A percentile compares a stretch with the other conserved stretches of the same genome.
phyloP scores from a whole-genome alignment of 2,329 filamentous ascomycete genomes.

The Anthostomella pinea region DNA sequence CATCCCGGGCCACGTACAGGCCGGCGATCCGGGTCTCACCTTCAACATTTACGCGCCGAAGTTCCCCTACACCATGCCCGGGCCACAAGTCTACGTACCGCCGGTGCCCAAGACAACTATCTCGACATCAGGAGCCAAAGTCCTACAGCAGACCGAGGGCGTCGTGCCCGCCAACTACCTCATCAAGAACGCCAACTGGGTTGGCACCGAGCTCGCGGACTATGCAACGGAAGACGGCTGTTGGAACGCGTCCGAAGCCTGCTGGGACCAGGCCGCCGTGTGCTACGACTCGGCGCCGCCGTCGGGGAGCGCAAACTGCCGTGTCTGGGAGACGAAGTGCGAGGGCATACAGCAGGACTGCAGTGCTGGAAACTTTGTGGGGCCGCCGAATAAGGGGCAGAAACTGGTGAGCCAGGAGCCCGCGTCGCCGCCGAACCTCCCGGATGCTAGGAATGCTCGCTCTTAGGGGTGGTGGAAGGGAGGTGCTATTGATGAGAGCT shows the following conservation, averaged over 20 bases:
- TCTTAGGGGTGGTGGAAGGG: no score
- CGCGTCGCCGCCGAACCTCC: constrained; percentile 19
- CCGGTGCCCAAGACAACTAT: constrained; percentile 11
- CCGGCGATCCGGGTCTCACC: constrained; percentile 51
- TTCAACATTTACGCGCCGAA: constrained; percentile 63
- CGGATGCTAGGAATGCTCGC: constrained; percentile 19
- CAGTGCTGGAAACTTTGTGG: constrained; percentile 39
- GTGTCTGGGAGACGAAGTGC: constrained; percentile 63
- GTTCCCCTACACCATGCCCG: constrained; percentile 57
- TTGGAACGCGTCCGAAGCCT: constrained; percentile 54
- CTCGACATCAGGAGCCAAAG: constrained; percentile 2
- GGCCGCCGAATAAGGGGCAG: constrained; percentile 45
- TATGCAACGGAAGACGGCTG: constrained; percentile 58
- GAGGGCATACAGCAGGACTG: constrained; percentile 43
- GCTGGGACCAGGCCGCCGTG: constrained; percentile 56
- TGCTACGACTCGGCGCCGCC: constrained; percentile 61
- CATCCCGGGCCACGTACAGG: constrained; percentile 64
- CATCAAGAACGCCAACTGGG: constrained; percentile 71
- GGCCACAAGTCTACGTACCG: constrained; percentile 53
- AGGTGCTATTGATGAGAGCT: no score
- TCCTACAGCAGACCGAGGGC: constrained; percentile 43
- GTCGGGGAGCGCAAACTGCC: constrained; percentile 58
- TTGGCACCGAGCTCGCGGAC: constrained; percentile 55
- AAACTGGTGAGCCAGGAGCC: constrained; percentile 29
- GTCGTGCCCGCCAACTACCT: constrained; percentile 53